phyloP scores from a whole-genome alignment of 1,284 basidiomycete genomes.

The Erythrobasidium hasegawianum region DNA sequence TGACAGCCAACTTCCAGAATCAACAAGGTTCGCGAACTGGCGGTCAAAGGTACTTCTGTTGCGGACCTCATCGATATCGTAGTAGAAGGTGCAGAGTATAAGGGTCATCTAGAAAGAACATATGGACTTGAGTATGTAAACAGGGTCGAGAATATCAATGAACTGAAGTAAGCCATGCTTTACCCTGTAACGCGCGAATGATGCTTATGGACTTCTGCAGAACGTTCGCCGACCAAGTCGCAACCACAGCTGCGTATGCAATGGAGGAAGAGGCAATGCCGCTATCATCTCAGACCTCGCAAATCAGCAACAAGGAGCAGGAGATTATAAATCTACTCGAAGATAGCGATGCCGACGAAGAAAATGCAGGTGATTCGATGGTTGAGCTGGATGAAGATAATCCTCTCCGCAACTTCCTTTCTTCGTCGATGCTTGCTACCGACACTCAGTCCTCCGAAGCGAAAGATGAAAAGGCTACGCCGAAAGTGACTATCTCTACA shows the following conservation, averaged over 20 bases:
- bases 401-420: constrained; percentile 72
- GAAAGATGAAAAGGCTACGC: constrained; percentile 51
- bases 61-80: constrained; percentile 63
- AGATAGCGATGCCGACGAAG: constrained; percentile 26
- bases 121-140: constrained; percentile 65
- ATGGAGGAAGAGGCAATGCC: neutral
- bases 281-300: constrained; percentile 8
- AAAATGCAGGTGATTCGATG: constrained; percentile 24
- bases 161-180: constrained; percentile 55
- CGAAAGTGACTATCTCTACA: constrained; percentile 80
- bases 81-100: constrained; percentile 62
- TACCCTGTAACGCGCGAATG: neutral
- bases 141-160: constrained; percentile 81
- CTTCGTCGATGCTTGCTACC: constrained; percentile 78
- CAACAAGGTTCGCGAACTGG: neutral
- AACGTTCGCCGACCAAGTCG: constrained; percentile 27
- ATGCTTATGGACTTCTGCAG: too few relatives aligned
- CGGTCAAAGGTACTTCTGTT: constrained; percentile 59
- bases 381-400: constrained; percentile 50
- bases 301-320: neutral
- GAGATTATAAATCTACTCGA: constrained; percentile 26
- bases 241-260: neutral
- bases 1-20: neutral
- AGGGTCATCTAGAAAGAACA: constrained; percentile 65
- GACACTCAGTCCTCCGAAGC: constrained; percentile 65